Percentiles rank a stretch among this genome's conserved stretches.
These are phyloP conservation scores for Fusarium nanum DNA, from an alignment of 2,329 filamentous ascomycete species.

Conservation along the genomic window DNA sequence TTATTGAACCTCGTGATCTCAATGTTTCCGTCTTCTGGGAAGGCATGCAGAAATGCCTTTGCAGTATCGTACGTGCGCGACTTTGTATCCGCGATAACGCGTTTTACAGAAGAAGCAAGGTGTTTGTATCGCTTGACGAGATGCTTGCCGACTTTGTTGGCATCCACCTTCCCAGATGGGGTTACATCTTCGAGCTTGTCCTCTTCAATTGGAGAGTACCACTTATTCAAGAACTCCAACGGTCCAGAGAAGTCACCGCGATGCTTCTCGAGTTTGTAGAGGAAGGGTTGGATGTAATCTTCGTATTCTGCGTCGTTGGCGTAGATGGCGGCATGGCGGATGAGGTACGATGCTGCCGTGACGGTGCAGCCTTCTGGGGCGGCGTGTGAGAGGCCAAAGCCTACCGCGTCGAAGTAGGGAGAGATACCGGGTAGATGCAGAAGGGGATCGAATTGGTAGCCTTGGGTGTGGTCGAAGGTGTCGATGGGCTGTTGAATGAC, in stretches of 20 bases:
- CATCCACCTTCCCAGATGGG: slow-evolving; percentile 38
- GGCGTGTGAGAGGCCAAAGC: slow-evolving; percentile 36
- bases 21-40: slow-evolving; percentile 26
- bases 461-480: slow-evolving; percentile 36
- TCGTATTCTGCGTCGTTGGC: slow-evolving; percentile 43
- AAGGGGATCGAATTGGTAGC: slow-evolving; percentile 42
- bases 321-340: slow-evolving; percentile 42
- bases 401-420: slow-evolving; percentile 43
- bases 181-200: slow-evolving; percentile 40
- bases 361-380: slow-evolving; percentile 41
- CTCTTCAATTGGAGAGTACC: slow-evolving; percentile 41
- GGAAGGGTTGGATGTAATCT: slow-evolving; percentile 41
- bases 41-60: slow-evolving; percentile 27
- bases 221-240: slow-evolving; percentile 33
- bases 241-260: slow-evolving; percentile 39
- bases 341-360: slow-evolving; percentile 39
- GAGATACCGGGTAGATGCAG: slow-evolving; percentile 42
- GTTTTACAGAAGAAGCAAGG: slow-evolving; percentile 38
- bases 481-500: slow-evolving; percentile 34
- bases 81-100: slow-evolving; percentile 40
- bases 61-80: slow-evolving; percentile 41
- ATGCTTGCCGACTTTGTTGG: slow-evolving; percentile 31
- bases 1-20: slow-evolving; percentile 38
- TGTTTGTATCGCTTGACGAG: slow-evolving; percentile 37
- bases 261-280: slow-evolving; percentile 39